Conservation (phyloP, 306 rosid genomes). For the Vigna hirtella region DNA sequence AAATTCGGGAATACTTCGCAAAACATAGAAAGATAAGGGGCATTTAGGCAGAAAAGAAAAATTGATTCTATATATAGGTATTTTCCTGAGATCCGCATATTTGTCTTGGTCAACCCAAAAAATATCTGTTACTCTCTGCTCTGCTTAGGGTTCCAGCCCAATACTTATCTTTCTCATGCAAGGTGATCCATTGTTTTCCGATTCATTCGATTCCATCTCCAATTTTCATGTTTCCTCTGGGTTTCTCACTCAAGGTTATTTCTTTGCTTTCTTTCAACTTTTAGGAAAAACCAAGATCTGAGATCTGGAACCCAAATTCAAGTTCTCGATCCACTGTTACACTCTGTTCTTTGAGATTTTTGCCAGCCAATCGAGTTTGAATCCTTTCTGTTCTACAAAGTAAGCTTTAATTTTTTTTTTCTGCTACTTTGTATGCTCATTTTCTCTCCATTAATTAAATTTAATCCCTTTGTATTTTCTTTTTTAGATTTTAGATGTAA, state of each 20-base stretch:
- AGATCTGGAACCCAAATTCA: slow-evolving; percentile 36
- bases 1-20: neutral
- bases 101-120: slow-evolving; percentile 48
- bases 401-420: neutral
- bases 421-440: neutral
- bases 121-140: slow-evolving; percentile 35
- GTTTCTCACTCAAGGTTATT: slow-evolving; percentile 22
- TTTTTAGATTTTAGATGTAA: neutral
- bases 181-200: slow-evolving; percentile 42
- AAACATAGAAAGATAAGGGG: neutral
- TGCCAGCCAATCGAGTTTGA: neutral
- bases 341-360: neutral
- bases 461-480: neutral
- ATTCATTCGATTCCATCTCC: slow-evolving; percentile 11
- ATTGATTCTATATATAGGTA: neutral
- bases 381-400: slow-evolving; percentile 32
- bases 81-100: slow-evolving; percentile 8
- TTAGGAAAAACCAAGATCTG: slow-evolving; percentile 36
- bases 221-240: neutral
- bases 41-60: neutral
- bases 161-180: slow-evolving; percentile 28
- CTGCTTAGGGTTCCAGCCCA: slow-evolving; percentile 58
- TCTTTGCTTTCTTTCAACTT: slow-evolving; percentile 27
- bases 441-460: neutral
- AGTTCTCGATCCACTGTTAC: neutral